These are phyloP conservation scores for Pseudozyma pruni DNA, from an alignment of 1,284 basidiomycete genomes.

Conservation along the genomic window DNA sequence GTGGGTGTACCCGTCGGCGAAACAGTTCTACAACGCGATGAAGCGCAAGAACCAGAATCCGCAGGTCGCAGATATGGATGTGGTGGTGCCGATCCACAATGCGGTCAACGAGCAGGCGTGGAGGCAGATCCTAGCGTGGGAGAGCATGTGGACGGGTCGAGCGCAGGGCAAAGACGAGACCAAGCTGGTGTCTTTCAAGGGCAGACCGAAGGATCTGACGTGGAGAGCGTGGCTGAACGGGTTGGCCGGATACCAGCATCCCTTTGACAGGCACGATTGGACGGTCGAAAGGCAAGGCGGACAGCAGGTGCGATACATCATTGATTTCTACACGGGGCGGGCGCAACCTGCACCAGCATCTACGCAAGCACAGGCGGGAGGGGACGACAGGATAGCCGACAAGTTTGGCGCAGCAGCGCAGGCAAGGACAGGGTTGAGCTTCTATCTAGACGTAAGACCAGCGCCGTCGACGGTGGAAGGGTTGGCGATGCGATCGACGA, in stretches of 20 bases:
- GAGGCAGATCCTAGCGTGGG: conserved; percentile 90
- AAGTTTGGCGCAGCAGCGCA: conserved; percentile 24
- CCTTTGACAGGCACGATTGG: conserved; percentile 99
- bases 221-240: conserved; percentile 85
- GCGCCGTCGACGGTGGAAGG: conserved; percentile 92
- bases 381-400: conserved; percentile 7
- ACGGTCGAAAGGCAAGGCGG: conserved; percentile 87
- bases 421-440: conserved; percentile 70
- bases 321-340: conserved; percentile 96
- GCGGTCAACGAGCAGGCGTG: conserved; percentile 98
- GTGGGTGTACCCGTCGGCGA: conserved; percentile 98
- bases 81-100: conserved; percentile 98
- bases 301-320: conserved; percentile 87
- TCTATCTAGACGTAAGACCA: conserved; percentile 93
- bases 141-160: conserved; percentile 69
- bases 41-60: conserved; percentile 79
- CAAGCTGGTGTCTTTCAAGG: conserved; percentile 83
- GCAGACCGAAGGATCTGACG: conserved; percentile 70
- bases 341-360: conserved; percentile 65
- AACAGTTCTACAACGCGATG: conserved; percentile 96
- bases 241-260: conserved; percentile 89
- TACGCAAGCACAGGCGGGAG: conserved; percentile 35
- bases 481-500: conserved; percentile 75
- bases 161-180: conserved; percentile 70
- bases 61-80: conserved; percentile 85